Base-by-base conservation (phyloP, 2,329 filamentous ascomycete genomes). In the Xylaria hypoxylon region DNA sequence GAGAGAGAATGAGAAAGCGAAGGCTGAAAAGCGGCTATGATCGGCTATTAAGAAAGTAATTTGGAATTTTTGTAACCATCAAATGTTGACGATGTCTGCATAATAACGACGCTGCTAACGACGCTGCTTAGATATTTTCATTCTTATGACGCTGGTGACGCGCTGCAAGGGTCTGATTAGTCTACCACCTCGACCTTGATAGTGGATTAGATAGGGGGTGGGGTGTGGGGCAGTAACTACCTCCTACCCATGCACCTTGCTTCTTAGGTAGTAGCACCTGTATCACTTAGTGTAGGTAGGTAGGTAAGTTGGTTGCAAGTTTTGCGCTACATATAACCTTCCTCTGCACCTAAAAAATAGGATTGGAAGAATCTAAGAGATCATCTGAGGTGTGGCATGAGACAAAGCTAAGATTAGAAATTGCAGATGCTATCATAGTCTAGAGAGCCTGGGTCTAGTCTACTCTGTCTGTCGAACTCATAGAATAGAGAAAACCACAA, bases 101-200 rank as follows among this genome's bases (percentile, higher is more conserved):
- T 13, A 13, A 35, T 26, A 31, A 48, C 15, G 44, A 48, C n/a
- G 51, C 5, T 15, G 33, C 31, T 26, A 31, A 48, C 15, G 44
- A 48, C n/a, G 51, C 5, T 15, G 33, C 31, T n/a, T 40, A 11
- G 26, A 48, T 56, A 62, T 68, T 61, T 52, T 35, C n/a, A 38
- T 24, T 50, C 35, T 48, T 24, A 62, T 42, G 62, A 67, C 68
- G 65, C 68, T 62, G 28, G 57, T 53, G 31, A 63, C 66, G 51
- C 55, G 66, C 48, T 64, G 58, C 53, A 64, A 42, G 67, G 67
- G 64, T 67, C 47, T 24, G 28, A 19, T 38, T 13, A 15, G 13
- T 38, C 35, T 15, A 38, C 35, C 15, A 15, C 35, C 31, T 33
- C 7, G 11, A 8, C 7, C 6, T 2, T 6, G 7, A 33, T 33